phyloP scores from a whole-genome alignment of 2,329 filamentous ascomycete genomes.

The Ceratocystiopsis brevicomis region DNA sequence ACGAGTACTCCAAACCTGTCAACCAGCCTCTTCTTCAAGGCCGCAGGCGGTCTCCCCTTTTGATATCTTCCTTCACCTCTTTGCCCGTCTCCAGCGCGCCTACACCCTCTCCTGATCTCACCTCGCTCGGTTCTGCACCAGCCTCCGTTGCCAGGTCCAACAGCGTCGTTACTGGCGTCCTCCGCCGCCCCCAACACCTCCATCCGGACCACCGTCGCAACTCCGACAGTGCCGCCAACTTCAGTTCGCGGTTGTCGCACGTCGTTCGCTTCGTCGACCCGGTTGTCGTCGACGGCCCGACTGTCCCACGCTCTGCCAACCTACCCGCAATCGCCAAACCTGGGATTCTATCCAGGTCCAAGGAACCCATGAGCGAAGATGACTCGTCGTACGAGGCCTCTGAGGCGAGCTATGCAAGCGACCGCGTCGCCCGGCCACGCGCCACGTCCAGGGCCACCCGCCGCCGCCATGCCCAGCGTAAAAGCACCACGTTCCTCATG shows the following conservation, averaged over 20 bases:
- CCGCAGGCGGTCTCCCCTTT: slow-evolving; percentile 19
- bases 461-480: slow-evolving; percentile 22
- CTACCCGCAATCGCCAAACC: slow-evolving; percentile 1
- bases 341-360: not conserved
- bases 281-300: slow-evolving; percentile 11
- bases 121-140: not conserved
- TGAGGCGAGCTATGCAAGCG: slow-evolving; percentile 27
- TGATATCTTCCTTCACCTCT: slow-evolving; percentile 22
- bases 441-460: slow-evolving; percentile 15
- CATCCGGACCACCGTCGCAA: slow-evolving; percentile 1
- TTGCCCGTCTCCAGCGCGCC: slow-evolving; percentile 1
- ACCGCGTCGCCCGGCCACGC: slow-evolving; percentile 9
- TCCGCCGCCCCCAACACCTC: not conserved
- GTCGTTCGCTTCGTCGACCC: slow-evolving; percentile 28
- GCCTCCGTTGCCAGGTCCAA: slow-evolving; percentile 5
- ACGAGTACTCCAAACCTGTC: slow-evolving; percentile 31
- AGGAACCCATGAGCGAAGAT: slow-evolving; percentile 26
- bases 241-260: slow-evolving; percentile 14
- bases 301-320: not conserved
- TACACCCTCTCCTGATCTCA: slow-evolving; percentile 5
- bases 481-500: slow-evolving; percentile 44
- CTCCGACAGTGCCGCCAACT: slow-evolving; percentile 4
- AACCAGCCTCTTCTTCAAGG: slow-evolving; percentile 16
- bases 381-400: slow-evolving; percentile 26
- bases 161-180: slow-evolving; percentile 1